phyloP scores from a whole-genome alignment of 768 basidiomycete species.

The Astraeus odoratus region DNA sequence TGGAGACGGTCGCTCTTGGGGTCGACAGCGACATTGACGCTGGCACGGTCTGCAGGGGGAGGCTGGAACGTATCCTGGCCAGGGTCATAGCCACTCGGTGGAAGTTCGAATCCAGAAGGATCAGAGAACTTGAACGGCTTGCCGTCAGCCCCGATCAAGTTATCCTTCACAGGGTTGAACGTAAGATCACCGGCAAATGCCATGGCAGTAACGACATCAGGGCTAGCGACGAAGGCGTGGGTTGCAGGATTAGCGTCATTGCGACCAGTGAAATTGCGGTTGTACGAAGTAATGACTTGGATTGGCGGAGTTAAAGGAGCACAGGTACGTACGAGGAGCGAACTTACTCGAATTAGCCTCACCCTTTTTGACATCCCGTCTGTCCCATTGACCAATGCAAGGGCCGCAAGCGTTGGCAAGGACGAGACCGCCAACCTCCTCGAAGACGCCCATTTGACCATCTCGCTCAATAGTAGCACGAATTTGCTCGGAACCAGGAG shows the following conservation, averaged over 20 bases:
- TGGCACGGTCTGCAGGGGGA: conserved; percentile 78
- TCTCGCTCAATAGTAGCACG: conserved; percentile 97
- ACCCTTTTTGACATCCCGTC: conserved; percentile 94
- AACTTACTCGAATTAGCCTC: conserved; percentile 88
- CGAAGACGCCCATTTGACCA: conserved; percentile 84
- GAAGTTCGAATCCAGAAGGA: conserved; percentile 87
- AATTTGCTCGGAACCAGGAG: conserved; percentile 97
- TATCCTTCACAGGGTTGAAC: conserved; percentile 95
- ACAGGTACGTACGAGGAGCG: background rate
- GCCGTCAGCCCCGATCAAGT: conserved; percentile 83
- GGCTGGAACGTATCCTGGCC: conserved; percentile 97
- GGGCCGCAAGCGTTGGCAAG: conserved; percentile 99
- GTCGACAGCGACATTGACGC: conserved; percentile 80
- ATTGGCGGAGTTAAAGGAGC: conserved; percentile 1
- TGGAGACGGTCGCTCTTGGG: conserved; percentile 88
- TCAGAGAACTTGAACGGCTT: conserved; percentile 96
- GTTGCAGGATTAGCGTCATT: conserved; percentile 99
- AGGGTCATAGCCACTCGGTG: conserved; percentile 92
- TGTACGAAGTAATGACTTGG: conserved; percentile 96
- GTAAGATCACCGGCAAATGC: conserved; percentile 89
- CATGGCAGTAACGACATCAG: conserved; percentile 95
- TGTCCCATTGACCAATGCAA: conserved; percentile 99
- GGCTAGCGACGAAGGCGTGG: conserved; percentile 92
- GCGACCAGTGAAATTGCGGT: conserved; percentile 99
- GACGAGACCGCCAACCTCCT: conserved; percentile 84